Evolutionary conservation across 2,329 filamentous ascomycete genomes (phyloP).

Genomic region (Sporothrix variecibatus): DNA sequence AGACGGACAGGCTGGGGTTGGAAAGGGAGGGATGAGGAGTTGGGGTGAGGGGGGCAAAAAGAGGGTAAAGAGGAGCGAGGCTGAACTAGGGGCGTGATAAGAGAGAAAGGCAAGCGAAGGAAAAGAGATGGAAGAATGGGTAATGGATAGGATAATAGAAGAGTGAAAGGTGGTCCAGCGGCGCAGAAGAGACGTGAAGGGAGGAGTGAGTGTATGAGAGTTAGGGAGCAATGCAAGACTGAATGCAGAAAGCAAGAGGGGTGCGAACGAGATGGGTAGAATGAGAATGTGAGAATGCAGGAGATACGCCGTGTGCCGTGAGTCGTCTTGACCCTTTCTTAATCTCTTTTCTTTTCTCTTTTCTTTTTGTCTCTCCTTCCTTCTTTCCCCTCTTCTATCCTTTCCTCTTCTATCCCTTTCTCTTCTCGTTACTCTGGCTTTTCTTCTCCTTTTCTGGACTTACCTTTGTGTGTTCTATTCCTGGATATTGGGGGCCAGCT

Average conservation of each 20-base stretch:
- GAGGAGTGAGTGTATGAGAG: neutral
- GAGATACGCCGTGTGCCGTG: neutral
- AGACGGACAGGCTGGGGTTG: neutral
- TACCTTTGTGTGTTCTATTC: neutral
- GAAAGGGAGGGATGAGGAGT: neutral
- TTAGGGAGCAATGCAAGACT: neutral
- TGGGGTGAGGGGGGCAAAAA: slow-evolving; percentile 4
- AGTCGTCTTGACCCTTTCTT: neutral
- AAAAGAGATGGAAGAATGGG: neutral
- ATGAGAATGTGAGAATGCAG: neutral
- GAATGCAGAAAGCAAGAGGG: neutral
- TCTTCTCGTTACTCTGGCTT: neutral
- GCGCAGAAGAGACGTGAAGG: neutral
- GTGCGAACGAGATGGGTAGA: neutral
- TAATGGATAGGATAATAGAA: neutral
- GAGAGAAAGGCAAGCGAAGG: too few species aligned
- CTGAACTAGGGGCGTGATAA: neutral
- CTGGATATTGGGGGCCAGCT: neutral
- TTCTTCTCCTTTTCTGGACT: neutral
- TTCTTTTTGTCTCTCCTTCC: neutral
- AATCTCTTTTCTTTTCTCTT: neutral
- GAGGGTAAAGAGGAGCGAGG: neutral
- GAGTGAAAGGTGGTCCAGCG: neutral
- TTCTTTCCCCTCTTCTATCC: neutral
- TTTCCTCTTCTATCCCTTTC: neutral